A percentile compares a stretch with the other conserved stretches of the same genome.
phyloP scores from a whole-genome alignment of 805 yeast species.

The Pichia cabralensis region DNA sequence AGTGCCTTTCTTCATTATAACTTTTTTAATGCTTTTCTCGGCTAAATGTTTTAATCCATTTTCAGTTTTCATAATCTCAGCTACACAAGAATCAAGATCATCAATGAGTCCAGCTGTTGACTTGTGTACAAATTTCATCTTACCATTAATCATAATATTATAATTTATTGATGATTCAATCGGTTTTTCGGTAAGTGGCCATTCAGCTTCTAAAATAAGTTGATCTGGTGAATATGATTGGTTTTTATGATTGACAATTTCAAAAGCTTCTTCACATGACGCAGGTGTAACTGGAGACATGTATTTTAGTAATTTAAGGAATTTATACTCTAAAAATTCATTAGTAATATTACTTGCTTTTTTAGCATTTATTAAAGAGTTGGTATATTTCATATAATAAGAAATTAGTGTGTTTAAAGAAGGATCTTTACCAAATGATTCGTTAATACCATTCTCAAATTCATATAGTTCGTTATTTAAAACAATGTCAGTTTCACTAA shows the following conservation, averaged over 20 bases:
- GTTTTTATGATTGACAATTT: constrained; percentile 27
- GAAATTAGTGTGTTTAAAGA: constrained; percentile 81
- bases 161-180: constrained; percentile 33
- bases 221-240: constrained; percentile 8
- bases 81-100: constrained; percentile 27
- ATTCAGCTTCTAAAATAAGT: constrained; percentile 46
- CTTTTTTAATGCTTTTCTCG: constrained; percentile 35
- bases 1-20: constrained; percentile 38
- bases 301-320: constrained; percentile 45
- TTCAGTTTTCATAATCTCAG: constrained; percentile 25
- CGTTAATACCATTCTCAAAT: constrained; percentile 39
- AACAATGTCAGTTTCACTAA: constrained; percentile 32
- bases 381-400: constrained; percentile 79
- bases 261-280: constrained; percentile 77
- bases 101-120: constrained; percentile 28
- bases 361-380: constrained; percentile 37
- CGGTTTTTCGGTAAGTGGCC: constrained; percentile 46
- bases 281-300: constrained; percentile 80
- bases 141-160: constrained; percentile 68
- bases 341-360: constrained; percentile 26
- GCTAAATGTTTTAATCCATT: constrained; percentile 34
- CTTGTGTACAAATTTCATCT: constrained; percentile 38
- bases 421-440: constrained; percentile 47
- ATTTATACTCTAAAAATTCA: constrained; percentile 13
- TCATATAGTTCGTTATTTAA: constrained; percentile 50